Conservation (phyloP, 176 grass and related monocot species). For the Zea luxurians region DNA sequence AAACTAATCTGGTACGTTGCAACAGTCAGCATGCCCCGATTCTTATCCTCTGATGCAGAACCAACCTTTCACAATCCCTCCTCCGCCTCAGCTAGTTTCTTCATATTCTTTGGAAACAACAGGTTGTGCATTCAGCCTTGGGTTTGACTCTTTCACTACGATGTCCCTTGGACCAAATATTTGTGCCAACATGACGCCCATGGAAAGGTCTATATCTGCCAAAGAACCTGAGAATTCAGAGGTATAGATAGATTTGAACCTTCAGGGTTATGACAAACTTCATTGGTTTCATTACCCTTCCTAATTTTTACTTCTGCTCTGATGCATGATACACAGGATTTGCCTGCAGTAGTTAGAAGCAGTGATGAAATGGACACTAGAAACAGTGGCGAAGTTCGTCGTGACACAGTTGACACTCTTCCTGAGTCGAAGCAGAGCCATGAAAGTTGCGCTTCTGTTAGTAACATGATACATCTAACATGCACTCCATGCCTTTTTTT, state of each 20-base stretch:
- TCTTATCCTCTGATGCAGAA: neutral
- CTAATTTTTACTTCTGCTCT: neutral
- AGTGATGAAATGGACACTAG: constrained; percentile 43
- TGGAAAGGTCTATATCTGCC: constrained; percentile 38
- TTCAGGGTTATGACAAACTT: constrained; percentile 13
- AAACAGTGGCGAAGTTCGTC: constrained; percentile 24
- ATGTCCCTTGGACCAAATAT: constrained; percentile 47
- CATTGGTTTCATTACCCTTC: constrained; percentile 18
- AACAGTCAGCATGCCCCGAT: neutral
- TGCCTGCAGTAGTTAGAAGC: constrained; percentile 43
- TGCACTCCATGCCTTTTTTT: too few species aligned
- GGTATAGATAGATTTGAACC: constrained; percentile 39
- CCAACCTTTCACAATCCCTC: constrained; percentile 2
- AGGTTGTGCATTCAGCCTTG: constrained; percentile 43
- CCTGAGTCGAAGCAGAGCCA: constrained; percentile 41
- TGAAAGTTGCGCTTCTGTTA: constrained; percentile 42
- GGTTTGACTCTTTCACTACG: constrained; percentile 50
- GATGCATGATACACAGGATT: constrained; percentile 40
- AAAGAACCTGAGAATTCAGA: constrained; percentile 44
- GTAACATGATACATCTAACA: constrained; percentile 19
- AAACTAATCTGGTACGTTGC: neutral
- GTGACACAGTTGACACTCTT: constrained; percentile 33
- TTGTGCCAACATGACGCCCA: constrained; percentile 40
- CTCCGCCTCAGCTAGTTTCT: constrained; percentile 1
- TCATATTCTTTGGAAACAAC: constrained; percentile 21